Evolutionary conservation across 2,329 filamentous ascomycete species (phyloP).

Genomic region (Leptographium lundbergii): DNA sequence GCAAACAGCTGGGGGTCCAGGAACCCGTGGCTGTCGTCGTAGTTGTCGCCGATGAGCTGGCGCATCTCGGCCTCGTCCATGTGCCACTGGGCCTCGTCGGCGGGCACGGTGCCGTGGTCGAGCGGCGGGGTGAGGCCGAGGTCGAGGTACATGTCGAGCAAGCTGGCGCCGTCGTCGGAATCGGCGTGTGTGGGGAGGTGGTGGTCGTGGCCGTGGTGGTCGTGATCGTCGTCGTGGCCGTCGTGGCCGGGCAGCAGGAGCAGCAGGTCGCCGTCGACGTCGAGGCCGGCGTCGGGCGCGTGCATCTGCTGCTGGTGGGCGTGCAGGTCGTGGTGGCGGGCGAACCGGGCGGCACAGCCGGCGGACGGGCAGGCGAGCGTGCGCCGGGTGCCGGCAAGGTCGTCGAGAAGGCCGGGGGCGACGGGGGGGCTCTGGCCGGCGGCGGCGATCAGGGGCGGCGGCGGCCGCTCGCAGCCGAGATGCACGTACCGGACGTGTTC

Average conservation of each 20-base stretch:
- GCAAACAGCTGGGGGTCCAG: conserved; percentile 11
- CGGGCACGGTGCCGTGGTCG: not conserved
- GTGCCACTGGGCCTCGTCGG: conserved; percentile 11
- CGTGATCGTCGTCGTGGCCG: not conserved
- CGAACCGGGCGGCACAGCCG: conserved; percentile 33
- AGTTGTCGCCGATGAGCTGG: conserved; percentile 13
- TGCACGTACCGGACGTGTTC: conserved; percentile 79
- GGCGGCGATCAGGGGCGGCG: conserved; percentile 9
- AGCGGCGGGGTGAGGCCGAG: not conserved
- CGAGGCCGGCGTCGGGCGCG: not conserved
- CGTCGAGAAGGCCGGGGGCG: conserved; percentile 18
- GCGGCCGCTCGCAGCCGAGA: conserved; percentile 43
- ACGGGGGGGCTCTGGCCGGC: conserved; percentile 10
- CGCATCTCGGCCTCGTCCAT: conserved; percentile 17
- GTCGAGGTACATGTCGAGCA: conserved; percentile 3
- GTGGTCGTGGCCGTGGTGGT: not conserved
- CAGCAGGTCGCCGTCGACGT: not conserved
- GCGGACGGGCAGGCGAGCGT: conserved; percentile 28
- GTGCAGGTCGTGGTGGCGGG: conserved; percentile 36
- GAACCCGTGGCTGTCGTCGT: not conserved
- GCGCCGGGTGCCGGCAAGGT: conserved; percentile 23
- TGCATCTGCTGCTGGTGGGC: conserved; percentile 27
- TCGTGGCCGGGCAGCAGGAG: not conserved
- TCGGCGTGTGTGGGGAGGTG: not conserved
- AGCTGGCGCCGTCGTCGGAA: not conserved